These are phyloP conservation scores for Thielaviopsis punctulata DNA, from an alignment of 2,329 filamentous ascomycete genomes.

Conservation along the genomic window DNA sequence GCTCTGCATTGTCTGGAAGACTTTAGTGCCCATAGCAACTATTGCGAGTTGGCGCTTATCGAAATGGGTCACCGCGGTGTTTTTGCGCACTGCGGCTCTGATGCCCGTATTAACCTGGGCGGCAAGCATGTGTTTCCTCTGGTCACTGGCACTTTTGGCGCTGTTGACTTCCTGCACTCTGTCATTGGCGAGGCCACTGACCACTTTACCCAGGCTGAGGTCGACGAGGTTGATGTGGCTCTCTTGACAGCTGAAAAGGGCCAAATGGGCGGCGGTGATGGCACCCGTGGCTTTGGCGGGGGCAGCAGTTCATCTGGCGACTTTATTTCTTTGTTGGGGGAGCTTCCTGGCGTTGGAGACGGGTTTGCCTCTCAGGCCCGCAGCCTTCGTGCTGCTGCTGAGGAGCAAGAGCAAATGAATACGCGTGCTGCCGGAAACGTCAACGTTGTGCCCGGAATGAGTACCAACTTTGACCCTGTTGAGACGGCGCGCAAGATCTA, in stretches of 20 bases:
- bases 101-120: slow-evolving; percentile 46
- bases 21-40: slow-evolving; percentile 69
- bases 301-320: slow-evolving; percentile 26
- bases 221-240: slow-evolving; percentile 62
- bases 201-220: slow-evolving; percentile 70
- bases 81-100: slow-evolving; percentile 55
- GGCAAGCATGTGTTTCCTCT: slow-evolving; percentile 50
- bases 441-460: slow-evolving; percentile 57
- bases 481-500: slow-evolving; percentile 72
- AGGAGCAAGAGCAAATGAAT: slow-evolving; percentile 41
- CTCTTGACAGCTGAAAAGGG: slow-evolving; percentile 49
- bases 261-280: slow-evolving; percentile 19
- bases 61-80: slow-evolving; percentile 53
- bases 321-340: slow-evolving; percentile 55
- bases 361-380: slow-evolving; percentile 51
- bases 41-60: slow-evolving; percentile 58
- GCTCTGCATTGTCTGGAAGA: slow-evolving; percentile 64
- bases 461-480: slow-evolving; percentile 57
- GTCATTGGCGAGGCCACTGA: slow-evolving; percentile 59
- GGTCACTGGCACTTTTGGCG: slow-evolving; percentile 61
- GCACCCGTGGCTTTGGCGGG: slow-evolving; percentile 18
- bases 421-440: slow-evolving; percentile 23
- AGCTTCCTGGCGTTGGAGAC: slow-evolving; percentile 54
- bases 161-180: slow-evolving; percentile 70
- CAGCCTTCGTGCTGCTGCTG: slow-evolving; percentile 41